phyloP scores from a whole-genome alignment of 2,329 filamentous ascomycete species.

The Alternaria panax region DNA sequence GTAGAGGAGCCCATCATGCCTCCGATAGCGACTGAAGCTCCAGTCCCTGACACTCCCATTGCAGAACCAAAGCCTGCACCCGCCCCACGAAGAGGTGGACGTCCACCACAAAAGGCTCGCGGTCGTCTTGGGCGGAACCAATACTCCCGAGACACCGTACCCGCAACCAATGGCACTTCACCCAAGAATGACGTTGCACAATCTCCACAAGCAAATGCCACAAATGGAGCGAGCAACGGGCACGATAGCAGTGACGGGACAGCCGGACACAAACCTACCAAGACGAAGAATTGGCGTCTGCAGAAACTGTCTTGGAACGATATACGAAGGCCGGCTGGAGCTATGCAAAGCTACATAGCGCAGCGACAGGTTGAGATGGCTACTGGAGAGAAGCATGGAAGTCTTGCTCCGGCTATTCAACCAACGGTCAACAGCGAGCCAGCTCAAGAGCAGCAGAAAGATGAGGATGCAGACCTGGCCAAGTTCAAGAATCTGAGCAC shows the following conservation, averaged over 20 bases:
- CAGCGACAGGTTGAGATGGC: slow-evolving; percentile 89
- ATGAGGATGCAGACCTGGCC: slow-evolving; percentile 51
- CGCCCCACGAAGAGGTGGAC: slow-evolving; percentile 43
- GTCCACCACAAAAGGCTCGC: slow-evolving; percentile 44
- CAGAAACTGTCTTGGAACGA: slow-evolving; percentile 80
- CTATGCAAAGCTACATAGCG: slow-evolving; percentile 88
- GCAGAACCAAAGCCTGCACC: slow-evolving; percentile 38
- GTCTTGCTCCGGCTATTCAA: slow-evolving; percentile 37
- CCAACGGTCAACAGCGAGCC: slow-evolving; percentile 34
- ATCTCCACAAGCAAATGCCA: slow-evolving; percentile 42
- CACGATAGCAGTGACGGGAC: slow-evolving; percentile 63
- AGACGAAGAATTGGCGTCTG: slow-evolving; percentile 63
- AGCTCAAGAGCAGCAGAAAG: slow-evolving; percentile 40
- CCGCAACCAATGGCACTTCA: slow-evolving; percentile 45
- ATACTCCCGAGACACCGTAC: slow-evolving; percentile 46
- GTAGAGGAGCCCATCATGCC: slow-evolving; percentile 39
- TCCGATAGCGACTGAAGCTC: slow-evolving; percentile 31
- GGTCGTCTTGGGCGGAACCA: slow-evolving; percentile 50
- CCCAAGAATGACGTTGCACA: slow-evolving; percentile 40
- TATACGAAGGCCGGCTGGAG: slow-evolving; percentile 83
- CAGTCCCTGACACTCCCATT: slow-evolving; percentile 35
- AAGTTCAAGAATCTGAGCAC: slow-evolving; percentile 77
- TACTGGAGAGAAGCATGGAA: slow-evolving; percentile 55
- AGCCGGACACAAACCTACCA: slow-evolving; percentile 66
- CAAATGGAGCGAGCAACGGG: slow-evolving; percentile 45